Conservation (phyloP, 176 grass and related monocot genomes). For the Pontederia crassipes region DNA sequence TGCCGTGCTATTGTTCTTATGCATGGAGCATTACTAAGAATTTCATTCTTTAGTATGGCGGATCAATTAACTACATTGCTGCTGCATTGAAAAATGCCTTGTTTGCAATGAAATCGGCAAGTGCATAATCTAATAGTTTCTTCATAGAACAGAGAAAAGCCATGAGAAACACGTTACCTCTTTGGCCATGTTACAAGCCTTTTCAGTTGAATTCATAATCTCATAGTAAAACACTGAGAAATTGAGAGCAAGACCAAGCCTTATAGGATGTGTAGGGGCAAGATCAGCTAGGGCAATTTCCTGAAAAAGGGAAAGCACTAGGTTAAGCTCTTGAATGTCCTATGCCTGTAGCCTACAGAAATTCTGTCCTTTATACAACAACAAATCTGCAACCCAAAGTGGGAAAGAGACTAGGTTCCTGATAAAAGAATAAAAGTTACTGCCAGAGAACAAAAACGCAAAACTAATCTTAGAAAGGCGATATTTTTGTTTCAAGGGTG, state of each 20-base stretch:
- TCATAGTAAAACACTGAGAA: slow-evolving; percentile 20
- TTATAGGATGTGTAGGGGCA: slow-evolving; percentile 7
- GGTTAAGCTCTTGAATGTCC: background rate
- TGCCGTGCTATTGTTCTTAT: no score
- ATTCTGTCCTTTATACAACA: no score
- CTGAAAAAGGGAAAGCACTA: background rate
- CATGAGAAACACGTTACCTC: background rate
- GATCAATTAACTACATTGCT: no score
- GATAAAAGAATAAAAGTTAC: no score
- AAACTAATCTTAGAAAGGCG: no score
- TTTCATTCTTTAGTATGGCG: no score
- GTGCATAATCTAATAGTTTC: background rate
- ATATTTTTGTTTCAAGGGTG: no score
- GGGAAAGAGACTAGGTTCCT: no score
- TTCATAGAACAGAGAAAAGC: background rate
- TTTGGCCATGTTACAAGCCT: slow-evolving; percentile 5
- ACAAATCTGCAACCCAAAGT: no score
- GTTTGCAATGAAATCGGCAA: background rate
- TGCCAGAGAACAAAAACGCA: no score
- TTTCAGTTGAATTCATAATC: slow-evolving; percentile 8
- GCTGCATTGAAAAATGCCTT: background rate
- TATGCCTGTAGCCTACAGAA: background rate
- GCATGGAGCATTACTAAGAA: no score
- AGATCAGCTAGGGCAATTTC: background rate
- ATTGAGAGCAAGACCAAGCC: slow-evolving; percentile 9